Percentiles rank a stretch among this genome's conserved stretches.
Evolutionary conservation across 2,329 filamentous ascomycete genomes (phyloP).

Genomic region (Tolypocladium amazonense): DNA sequence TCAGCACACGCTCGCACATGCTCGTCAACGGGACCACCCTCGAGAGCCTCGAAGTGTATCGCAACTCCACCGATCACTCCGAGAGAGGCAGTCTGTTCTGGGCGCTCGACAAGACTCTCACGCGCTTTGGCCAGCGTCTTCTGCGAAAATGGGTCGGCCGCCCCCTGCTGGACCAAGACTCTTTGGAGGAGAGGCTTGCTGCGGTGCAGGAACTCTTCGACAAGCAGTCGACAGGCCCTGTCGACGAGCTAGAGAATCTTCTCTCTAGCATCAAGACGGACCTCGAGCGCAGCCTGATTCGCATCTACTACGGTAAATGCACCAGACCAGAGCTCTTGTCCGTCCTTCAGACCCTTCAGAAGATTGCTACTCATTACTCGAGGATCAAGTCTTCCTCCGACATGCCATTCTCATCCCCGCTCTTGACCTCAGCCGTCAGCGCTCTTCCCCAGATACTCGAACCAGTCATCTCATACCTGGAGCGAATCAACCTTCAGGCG

Average conservation of each 20-base stretch:
- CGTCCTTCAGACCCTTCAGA: constrained; percentile 76
- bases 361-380: constrained; percentile 66
- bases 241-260: constrained; percentile 65
- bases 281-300: constrained; percentile 83
- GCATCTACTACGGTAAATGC: constrained; percentile 97
- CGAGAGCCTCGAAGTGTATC: constrained; percentile 88
- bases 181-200: constrained; percentile 66
- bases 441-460: constrained; percentile 67
- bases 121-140: constrained; percentile 77
- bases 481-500: constrained; percentile 75
- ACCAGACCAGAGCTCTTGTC: constrained; percentile 77
- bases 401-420: constrained; percentile 59
- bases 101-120: constrained; percentile 87
- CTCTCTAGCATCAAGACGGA: constrained; percentile 66
- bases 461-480: constrained; percentile 63
- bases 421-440: constrained; percentile 62
- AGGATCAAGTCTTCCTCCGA: constrained; percentile 54
- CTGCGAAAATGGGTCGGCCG: constrained; percentile 92
- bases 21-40: constrained; percentile 89
- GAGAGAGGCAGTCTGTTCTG: constrained; percentile 88
- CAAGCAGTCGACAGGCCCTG: constrained; percentile 51
- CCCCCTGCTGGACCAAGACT: constrained; percentile 66
- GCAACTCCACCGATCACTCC: constrained; percentile 80
- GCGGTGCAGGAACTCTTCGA: constrained; percentile 81
- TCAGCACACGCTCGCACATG: constrained; percentile 92